A percentile compares a stretch with the other conserved stretches of the same genome.
phyloP scores from a whole-genome alignment of 2,329 filamentous ascomycete genomes.

The Teratosphaeria nubilosa region DNA sequence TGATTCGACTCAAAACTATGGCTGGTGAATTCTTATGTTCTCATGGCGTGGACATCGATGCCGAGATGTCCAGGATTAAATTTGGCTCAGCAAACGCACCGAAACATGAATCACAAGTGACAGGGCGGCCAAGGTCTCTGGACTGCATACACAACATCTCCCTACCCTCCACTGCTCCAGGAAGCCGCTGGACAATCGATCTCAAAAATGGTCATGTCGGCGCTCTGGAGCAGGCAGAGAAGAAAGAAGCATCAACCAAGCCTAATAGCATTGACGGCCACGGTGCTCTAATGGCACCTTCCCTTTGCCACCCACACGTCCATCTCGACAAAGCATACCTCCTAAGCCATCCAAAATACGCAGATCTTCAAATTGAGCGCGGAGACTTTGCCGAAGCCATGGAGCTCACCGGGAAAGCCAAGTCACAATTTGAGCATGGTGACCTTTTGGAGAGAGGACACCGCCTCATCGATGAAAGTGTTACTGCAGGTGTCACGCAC shows the following conservation, averaged over 20 bases:
- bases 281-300: slow-evolving; percentile 39
- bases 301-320: slow-evolving; percentile 62
- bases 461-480: slow-evolving; percentile 56
- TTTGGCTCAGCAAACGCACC: background rate
- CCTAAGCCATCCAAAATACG: slow-evolving; percentile 48
- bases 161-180: slow-evolving; percentile 6
- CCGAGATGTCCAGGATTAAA: slow-evolving; percentile 24
- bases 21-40: slow-evolving; percentile 20
- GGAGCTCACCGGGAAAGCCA: slow-evolving; percentile 48
- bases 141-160: slow-evolving; percentile 8
- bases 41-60: slow-evolving; percentile 25
- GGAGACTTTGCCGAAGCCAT: slow-evolving; percentile 60
- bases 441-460: slow-evolving; percentile 57
- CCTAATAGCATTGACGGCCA: slow-evolving; percentile 26
- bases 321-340: slow-evolving; percentile 61
- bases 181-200: slow-evolving; percentile 9
- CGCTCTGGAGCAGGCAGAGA: background rate
- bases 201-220: background rate
- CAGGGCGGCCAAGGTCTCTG: background rate
- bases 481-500: slow-evolving; percentile 54
- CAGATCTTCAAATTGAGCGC: slow-evolving; percentile 47
- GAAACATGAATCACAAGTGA: background rate
- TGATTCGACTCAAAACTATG: slow-evolving; percentile 11
- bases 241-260: slow-evolving; percentile 1
- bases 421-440: slow-evolving; percentile 49